Percentiles rank a stretch among this genome's conserved stretches.
phyloP scores from a whole-genome alignment of 2,329 filamentous ascomycete genomes.

The Colletotrichum cereale region DNA sequence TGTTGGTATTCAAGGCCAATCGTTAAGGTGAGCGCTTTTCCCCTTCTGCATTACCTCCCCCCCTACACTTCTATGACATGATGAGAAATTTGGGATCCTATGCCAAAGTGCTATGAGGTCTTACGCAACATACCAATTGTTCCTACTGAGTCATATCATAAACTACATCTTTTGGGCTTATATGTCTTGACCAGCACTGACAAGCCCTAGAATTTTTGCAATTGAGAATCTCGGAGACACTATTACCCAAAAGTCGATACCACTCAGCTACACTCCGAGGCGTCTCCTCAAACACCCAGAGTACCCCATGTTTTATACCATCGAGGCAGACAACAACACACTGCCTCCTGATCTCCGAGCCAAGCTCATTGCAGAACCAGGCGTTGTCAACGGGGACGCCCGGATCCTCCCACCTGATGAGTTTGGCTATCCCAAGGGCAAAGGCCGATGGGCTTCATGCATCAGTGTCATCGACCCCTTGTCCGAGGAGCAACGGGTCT shows the following conservation, averaged over 20 bases:
- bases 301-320: constrained; percentile 90
- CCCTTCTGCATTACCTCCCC: constrained; percentile 47
- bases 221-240: constrained; percentile 89
- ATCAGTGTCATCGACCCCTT: constrained; percentile 92
- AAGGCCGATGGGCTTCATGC: constrained; percentile 94
- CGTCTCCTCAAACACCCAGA: constrained; percentile 90
- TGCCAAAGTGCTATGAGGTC: constrained; percentile 67
- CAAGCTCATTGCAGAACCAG: constrained; percentile 80
- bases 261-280: constrained; percentile 90
- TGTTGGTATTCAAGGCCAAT: constrained; percentile 92
- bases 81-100: constrained; percentile 75
- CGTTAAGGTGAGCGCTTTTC: constrained; percentile 75
- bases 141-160: constrained; percentile 81
- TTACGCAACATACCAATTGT: constrained; percentile 84
- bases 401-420: constrained; percentile 79
- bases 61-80: constrained; percentile 60
- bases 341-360: constrained; percentile 82
- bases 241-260: constrained; percentile 86
- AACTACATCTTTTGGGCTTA: not conserved
- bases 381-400: constrained; percentile 78
- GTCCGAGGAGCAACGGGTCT: constrained; percentile 74
- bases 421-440: constrained; percentile 88
- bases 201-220: constrained; percentile 79
- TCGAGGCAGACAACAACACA: constrained; percentile 93
- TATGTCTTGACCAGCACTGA: constrained; percentile 49